Evolutionary conservation across 306 rosid species (phyloP).

Genomic region (Fragaria iinumae): DNA sequence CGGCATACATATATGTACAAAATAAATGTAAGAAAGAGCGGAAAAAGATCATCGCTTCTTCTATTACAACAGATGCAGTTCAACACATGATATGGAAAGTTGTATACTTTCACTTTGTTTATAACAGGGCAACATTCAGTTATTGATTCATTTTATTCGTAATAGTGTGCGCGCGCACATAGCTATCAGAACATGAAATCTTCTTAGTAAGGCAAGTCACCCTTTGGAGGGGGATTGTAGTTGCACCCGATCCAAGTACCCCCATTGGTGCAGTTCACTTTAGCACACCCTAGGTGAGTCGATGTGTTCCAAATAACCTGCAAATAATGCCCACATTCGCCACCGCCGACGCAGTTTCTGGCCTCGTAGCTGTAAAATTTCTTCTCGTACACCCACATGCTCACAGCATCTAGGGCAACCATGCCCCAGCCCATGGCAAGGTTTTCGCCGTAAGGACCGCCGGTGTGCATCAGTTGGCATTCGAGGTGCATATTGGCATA

Average conservation of each 20-base stretch:
- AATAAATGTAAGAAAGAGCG: no score
- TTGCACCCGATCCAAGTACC: background rate
- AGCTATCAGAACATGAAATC: no score
- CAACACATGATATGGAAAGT: background rate
- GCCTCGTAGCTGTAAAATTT: background rate
- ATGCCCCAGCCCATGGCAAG: background rate
- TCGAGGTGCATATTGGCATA: background rate
- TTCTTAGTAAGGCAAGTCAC: no score
- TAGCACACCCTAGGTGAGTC: background rate
- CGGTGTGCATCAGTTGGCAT: background rate
- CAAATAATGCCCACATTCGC: background rate
- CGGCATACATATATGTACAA: no score
- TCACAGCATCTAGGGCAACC: background rate
- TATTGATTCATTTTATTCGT: background rate
- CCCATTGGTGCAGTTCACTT: background rate
- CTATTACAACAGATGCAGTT: no score
- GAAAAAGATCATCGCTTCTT: no score
- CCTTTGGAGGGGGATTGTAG: background rate
- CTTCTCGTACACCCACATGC: background rate
- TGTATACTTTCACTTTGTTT: no score
- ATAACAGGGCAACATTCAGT: background rate
- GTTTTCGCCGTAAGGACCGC: background rate
- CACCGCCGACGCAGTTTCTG: background rate
- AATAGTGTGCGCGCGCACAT: background rate
- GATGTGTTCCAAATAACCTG: background rate